These are phyloP conservation scores for Dactylellina parvicollis DNA, from an alignment of 2,329 filamentous ascomycete genomes.

Conservation along the genomic window DNA sequence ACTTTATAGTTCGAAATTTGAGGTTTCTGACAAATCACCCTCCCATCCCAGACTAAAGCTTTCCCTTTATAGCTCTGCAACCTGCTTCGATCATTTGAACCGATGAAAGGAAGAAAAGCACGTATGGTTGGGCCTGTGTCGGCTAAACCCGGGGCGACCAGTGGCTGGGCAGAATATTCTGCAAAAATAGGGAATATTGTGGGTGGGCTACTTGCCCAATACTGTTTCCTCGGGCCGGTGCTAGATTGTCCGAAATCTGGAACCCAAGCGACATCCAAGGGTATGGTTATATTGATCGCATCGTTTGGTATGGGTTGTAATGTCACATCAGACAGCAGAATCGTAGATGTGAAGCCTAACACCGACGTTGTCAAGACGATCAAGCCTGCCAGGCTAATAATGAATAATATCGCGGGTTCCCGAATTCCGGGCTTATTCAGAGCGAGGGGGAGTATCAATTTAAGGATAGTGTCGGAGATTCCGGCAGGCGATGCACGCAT, in stretches of 20 bases:
- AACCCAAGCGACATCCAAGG: constrained; percentile 2
- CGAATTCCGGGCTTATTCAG: background rate
- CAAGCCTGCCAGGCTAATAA: background rate
- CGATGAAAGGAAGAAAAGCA: constrained; percentile 17
- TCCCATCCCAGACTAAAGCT: constrained; percentile 25
- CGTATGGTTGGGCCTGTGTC: constrained; percentile 29
- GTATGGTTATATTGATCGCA: background rate
- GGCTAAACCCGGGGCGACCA: background rate
- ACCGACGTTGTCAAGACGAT: constrained; percentile 15
- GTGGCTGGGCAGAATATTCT: constrained; percentile 3
- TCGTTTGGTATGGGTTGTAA: constrained; percentile 15
- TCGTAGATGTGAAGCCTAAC: constrained; percentile 18
- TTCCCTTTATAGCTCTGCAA: constrained; percentile 14
- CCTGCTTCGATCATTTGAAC: constrained; percentile 9
- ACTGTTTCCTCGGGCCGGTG: background rate
- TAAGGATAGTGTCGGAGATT: background rate
- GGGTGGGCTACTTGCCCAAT: background rate
- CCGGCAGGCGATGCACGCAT: constrained; percentile 19
- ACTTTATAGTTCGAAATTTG: background rate
- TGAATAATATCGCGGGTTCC: background rate
- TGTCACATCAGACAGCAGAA: constrained; percentile 8
- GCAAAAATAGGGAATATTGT: constrained; percentile 3
- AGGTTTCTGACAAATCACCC: constrained; percentile 34
- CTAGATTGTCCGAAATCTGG: background rate
- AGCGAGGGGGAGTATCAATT: constrained; percentile 12